Percentiles rank a stretch among this genome's conserved stretches.
phyloP scores from a whole-genome alignment of 352 stramenopile genomes.

The Elongisporangium prolatum region DNA sequence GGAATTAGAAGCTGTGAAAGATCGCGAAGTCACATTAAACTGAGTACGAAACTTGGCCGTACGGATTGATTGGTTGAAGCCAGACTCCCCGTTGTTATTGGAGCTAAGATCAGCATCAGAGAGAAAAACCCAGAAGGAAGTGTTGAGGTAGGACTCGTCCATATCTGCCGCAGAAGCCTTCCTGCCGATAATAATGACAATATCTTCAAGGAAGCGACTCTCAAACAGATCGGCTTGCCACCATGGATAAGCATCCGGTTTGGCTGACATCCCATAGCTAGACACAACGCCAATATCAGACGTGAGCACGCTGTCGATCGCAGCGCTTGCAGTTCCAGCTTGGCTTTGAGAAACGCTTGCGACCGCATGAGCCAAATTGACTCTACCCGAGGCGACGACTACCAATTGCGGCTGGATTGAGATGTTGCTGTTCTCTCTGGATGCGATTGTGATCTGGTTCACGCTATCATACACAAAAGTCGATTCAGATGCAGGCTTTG shows the following conservation, averaged over 20 bases:
- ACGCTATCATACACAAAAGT: slow-evolving; percentile 47
- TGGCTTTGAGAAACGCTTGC: slow-evolving; percentile 38
- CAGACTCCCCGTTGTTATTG: slow-evolving; percentile 25
- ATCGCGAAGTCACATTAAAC: slow-evolving; percentile 36
- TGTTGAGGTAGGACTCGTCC: slow-evolving; percentile 20
- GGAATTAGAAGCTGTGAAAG: slow-evolving; percentile 31
- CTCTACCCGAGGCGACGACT: slow-evolving; percentile 39
- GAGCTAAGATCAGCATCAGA: slow-evolving; percentile 25
- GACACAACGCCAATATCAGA: slow-evolving; percentile 35
- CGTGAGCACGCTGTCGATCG: slow-evolving; percentile 32
- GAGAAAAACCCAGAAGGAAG: slow-evolving; percentile 46
- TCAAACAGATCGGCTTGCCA: slow-evolving; percentile 46
- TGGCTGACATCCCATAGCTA: slow-evolving; percentile 48
- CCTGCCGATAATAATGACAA: slow-evolving; percentile 46
- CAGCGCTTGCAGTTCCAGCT: slow-evolving; percentile 35
- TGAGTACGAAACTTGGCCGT: slow-evolving; percentile 20
- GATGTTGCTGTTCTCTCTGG: slow-evolving; percentile 35
- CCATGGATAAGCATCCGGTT: slow-evolving; percentile 45
- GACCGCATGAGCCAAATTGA: slow-evolving; percentile 36
- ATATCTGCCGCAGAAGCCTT: slow-evolving; percentile 27
- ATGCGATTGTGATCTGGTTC: slow-evolving; percentile 54
- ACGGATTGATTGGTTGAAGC: slow-evolving; percentile 22
- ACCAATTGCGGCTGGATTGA: slow-evolving; percentile 31
- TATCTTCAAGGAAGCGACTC: slow-evolving; percentile 33
- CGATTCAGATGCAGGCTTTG: slow-evolving; percentile 15